These are phyloP conservation scores for Hysterium pulicare DNA, from an alignment of 2,329 filamentous ascomycete genomes.

Conservation along the genomic window DNA sequence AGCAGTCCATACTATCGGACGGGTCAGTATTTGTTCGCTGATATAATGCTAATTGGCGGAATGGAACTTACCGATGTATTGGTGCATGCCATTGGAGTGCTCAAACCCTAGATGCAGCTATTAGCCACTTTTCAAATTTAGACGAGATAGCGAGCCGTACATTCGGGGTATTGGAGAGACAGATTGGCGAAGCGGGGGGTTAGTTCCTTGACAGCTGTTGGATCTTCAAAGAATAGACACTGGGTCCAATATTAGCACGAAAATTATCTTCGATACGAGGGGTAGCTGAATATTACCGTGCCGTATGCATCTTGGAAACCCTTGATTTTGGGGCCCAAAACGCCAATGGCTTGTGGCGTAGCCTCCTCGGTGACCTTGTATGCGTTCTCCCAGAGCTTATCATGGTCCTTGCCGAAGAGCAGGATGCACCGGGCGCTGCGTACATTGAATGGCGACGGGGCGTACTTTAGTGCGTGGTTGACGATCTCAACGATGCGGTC, in stretches of 20 bases:
- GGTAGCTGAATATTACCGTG: slow-evolving; percentile 12
- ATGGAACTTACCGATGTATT: slow-evolving; percentile 13
- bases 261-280: slow-evolving; percentile 1
- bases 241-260: slow-evolving; percentile 1
- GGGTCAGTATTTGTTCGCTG: background rate
- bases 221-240: slow-evolving; percentile 22
- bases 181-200: slow-evolving; percentile 14
- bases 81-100: slow-evolving; percentile 21
- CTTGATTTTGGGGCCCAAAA: slow-evolving; percentile 21
- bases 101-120: slow-evolving; percentile 12
- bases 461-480: slow-evolving; percentile 20
- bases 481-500: slow-evolving; percentile 23
- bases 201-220: slow-evolving; percentile 12
- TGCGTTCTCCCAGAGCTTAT: slow-evolving; percentile 22
- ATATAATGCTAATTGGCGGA: background rate
- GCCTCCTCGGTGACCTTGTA: slow-evolving; percentile 14
- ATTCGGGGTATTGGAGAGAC: slow-evolving; percentile 16
- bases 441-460: slow-evolving; percentile 29
- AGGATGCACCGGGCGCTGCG: slow-evolving; percentile 25
- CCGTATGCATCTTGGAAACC: slow-evolving; percentile 17
- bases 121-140: background rate
- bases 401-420: slow-evolving; percentile 22
- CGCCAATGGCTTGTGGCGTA: slow-evolving; percentile 13
- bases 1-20: slow-evolving; percentile 21
- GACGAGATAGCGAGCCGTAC: background rate